phyloP scores from a whole-genome alignment of 257 asterid genomes.

The Solanum sitiens region DNA sequence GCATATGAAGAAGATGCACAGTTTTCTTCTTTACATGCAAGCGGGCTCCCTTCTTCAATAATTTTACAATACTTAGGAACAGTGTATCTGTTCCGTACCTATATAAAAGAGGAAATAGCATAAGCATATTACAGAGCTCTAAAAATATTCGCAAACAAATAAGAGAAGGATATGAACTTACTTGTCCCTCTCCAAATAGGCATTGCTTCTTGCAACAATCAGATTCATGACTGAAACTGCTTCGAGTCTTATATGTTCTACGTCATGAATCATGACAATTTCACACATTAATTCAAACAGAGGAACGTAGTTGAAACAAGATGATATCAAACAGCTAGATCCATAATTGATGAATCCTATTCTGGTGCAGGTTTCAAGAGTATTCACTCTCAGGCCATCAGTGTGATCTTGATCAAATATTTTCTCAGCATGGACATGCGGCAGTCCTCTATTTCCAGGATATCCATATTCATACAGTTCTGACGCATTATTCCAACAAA shows the following conservation, averaged over 20 bases:
- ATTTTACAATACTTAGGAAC: conserved; percentile 46
- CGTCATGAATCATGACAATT: conserved; percentile 26
- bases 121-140: conserved; percentile 1
- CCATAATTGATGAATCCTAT: conserved; percentile 14
- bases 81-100: conserved; percentile 52
- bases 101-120: conserved; percentile 8
- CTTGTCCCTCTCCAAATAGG: conserved; percentile 75
- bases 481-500: conserved; percentile 7
- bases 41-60: conserved; percentile 62
- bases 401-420: conserved; percentile 21
- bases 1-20: conserved; percentile 63
- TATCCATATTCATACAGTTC: conserved; percentile 20
- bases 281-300: conserved; percentile 51
- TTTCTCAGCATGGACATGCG: conserved; percentile 17
- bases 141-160: neutral
- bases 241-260: conserved; percentile 43
- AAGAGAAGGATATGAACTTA: conserved; percentile 21
- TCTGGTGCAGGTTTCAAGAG: conserved; percentile 8
- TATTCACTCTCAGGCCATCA: conserved; percentile 13
- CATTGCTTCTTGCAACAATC: conserved; percentile 62
- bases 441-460: conserved; percentile 20
- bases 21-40: conserved; percentile 60
- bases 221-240: conserved; percentile 71
- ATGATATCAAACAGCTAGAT: conserved; percentile 28
- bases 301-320: conserved; percentile 35